Evolutionary conservation across 805 yeast genomes (phyloP).

Genomic region (Candida stauntonica): DNA sequence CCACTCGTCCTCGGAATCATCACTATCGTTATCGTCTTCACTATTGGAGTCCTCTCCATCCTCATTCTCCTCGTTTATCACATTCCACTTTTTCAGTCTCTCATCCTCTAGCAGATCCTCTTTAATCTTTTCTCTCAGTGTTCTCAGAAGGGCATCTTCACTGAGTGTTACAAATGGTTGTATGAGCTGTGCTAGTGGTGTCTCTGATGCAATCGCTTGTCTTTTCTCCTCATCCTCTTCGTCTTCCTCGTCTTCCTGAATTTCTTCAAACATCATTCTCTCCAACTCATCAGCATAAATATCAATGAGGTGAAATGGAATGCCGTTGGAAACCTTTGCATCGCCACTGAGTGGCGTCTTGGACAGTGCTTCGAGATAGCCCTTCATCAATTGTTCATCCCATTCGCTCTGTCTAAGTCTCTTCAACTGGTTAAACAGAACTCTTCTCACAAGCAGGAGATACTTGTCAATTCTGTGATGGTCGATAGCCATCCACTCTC

Average conservation of each 20-base stretch:
- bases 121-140: conserved; percentile 57
- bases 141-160: conserved; percentile 49
- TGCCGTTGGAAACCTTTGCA: conserved; percentile 59
- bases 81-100: conserved; percentile 63
- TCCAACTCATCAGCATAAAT: conserved; percentile 82
- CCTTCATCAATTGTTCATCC: conserved; percentile 43
- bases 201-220: conserved; percentile 34
- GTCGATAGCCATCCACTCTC: conserved; percentile 85
- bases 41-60: conserved; percentile 27
- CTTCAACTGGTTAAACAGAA: conserved; percentile 58
- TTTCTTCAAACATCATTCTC: conserved; percentile 49
- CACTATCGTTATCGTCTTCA: conserved; percentile 18
- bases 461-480: conserved; percentile 84
- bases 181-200: conserved; percentile 54
- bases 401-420: conserved; percentile 52
- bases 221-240: conserved; percentile 33
- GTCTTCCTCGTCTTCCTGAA: conserved; percentile 42
- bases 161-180: conserved; percentile 56
- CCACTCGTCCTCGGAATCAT: conserved; percentile 36
- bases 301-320: conserved; percentile 83
- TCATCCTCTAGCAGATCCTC: conserved; percentile 64
- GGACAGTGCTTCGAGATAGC: conserved; percentile 39
- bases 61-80: conserved; percentile 23
- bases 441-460: conserved; percentile 74
- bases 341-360: conserved; percentile 55